phyloP scores from a whole-genome alignment of 1,139 yeast species.

The Magnusiomyces suaveolens region DNA sequence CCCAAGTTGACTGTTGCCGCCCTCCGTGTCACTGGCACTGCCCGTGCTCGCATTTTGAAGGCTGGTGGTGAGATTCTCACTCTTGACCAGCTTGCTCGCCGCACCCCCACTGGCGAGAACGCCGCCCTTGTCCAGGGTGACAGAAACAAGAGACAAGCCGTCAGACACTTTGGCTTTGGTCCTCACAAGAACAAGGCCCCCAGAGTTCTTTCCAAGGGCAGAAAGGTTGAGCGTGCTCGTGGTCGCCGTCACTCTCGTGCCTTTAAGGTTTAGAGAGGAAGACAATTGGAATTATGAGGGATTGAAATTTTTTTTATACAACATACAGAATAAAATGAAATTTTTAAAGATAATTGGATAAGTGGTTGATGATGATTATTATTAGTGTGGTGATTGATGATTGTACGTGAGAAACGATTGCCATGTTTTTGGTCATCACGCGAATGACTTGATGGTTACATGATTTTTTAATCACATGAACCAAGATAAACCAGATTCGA shows the following conservation, averaged over 20 bases:
- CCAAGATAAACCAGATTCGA: too few relatives aligned
- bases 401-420: too few relatives aligned
- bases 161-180: conserved; percentile 99
- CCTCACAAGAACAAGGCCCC: conserved; percentile 99
- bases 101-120: conserved; percentile 99
- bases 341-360: too few relatives aligned
- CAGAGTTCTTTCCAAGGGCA: conserved; percentile 92
- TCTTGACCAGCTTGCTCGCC: conserved; percentile 96
- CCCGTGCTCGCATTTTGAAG: conserved; percentile 93
- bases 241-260: conserved; percentile 99
- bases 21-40: conserved; percentile 98
- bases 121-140: conserved; percentile 97
- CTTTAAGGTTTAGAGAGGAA: conserved; percentile 98
- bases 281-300: too few relatives aligned
- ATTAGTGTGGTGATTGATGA: too few relatives aligned
- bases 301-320: too few relatives aligned
- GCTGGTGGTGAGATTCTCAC: conserved; percentile 99
- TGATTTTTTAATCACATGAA: too few relatives aligned
- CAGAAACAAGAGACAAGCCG: conserved; percentile 98
- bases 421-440: too few relatives aligned
- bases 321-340: too few relatives aligned
- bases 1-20: conserved; percentile 99
- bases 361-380: too few relatives aligned
- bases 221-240: conserved; percentile 99
- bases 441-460: too few relatives aligned